Base-by-base conservation (phyloP, 192 early-diverging fungal species). In the Entomortierella chlamydospora region DNA sequence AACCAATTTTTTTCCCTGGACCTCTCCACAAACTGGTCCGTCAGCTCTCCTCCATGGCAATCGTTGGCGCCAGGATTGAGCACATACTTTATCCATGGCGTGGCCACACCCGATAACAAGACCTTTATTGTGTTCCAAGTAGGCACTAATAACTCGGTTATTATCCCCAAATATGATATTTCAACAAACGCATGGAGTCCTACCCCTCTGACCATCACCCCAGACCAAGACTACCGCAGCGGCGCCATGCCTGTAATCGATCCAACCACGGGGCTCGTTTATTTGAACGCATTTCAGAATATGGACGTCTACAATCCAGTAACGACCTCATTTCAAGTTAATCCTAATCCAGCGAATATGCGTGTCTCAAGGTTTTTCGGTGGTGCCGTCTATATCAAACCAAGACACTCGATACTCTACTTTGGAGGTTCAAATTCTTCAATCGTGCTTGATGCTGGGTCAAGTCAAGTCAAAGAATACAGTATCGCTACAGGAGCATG, bases 381-480 rank as follows among this genome's bases (percentile, higher is more conserved):
- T 0, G 67, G 66, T 6, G 60, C 60, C 1, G 29, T 31, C 26
- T 78, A 64, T 23, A 67, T 62, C 49, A 22, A 29, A 8, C 30
- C 56, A 5, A 34, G 73, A 43, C 11, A 33, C 7, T 69, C 73
- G 7, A 47, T 78, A 43, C 49, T 78, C 43, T 78, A 78, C 41
- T 78, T 45, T 64, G 73, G 73, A 10, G 73, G 73, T 1, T 11
- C 52, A 39, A 69, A 53, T 26, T 50, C 13, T 12, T 13, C 51
- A 20, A 37, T 78, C 31, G n/a, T 41, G 12, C 37, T 68, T 5
- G 73, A 78, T 29, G 50, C 54, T 26, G 20, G 13, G 1, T 66
- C 66, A 0, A 77, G 65, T 1, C 43, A 58, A 43, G 67, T 69
- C 2, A 59, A 45, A 4, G 73, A 78, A 20, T 78, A 78, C 49